Conservation (phyloP, 495 filamentous ascomycete genomes). For the Lasiosphaeriaceae sp. region DNA sequence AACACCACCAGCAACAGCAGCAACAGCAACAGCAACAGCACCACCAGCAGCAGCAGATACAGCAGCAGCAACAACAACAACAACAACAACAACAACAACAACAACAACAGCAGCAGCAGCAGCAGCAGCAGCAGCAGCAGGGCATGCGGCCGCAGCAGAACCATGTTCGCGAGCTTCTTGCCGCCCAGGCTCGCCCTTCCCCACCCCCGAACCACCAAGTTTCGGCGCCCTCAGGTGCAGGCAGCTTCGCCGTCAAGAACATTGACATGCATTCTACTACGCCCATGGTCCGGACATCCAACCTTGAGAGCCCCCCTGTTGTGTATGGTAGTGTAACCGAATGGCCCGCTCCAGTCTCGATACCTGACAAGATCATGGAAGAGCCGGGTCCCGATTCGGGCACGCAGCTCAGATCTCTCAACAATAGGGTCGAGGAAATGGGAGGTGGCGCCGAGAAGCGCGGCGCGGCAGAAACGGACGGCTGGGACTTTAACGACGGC, state of each 20-base stretch:
- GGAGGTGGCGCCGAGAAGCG: constrained; percentile 29
- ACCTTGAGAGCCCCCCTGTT: constrained; percentile 27
- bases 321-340: constrained; percentile 34
- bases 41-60: constrained; percentile 16
- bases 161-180: constrained; percentile 35
- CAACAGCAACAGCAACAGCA: constrained; percentile 29
- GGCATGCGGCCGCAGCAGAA: constrained; percentile 39
- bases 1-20: constrained; percentile 33
- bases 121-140: constrained; percentile 40
- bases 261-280: constrained; percentile 34
- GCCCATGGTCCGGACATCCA: constrained; percentile 43
- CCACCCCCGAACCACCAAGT: constrained; percentile 55
- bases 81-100: constrained; percentile 29
- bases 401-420: constrained; percentile 13
- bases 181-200: constrained; percentile 36
- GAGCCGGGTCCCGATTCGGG: constrained; percentile 50
- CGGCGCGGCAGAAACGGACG: constrained; percentile 56
- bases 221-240: constrained; percentile 38
- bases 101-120: constrained; percentile 17
- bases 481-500: constrained; percentile 89
- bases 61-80: constrained; percentile 41
- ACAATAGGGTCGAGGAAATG: constrained; percentile 35
- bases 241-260: constrained; percentile 35
- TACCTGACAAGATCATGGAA: constrained; percentile 43
- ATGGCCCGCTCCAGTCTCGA: constrained; percentile 38